Conservation (phyloP, 352 stramenopile genomes). For the Peronosclerospora sorghi region DNA sequence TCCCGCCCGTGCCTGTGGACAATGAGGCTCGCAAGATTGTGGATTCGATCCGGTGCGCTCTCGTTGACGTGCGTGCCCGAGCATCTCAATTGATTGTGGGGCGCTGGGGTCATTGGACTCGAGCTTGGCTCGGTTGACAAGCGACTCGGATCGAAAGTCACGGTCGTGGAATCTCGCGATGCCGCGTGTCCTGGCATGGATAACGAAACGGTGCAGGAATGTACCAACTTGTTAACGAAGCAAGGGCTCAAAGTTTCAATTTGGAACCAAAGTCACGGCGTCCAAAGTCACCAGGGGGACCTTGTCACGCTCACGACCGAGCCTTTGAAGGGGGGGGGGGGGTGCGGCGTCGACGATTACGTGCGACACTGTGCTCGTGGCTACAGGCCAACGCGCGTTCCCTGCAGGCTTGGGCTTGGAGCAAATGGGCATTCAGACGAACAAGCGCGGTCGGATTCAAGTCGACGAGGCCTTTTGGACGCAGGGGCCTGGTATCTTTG, state of each 20-base stretch:
- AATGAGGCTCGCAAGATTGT: constrained; percentile 96
- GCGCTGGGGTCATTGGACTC: constrained; percentile 96
- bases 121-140: constrained; percentile 98
- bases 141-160: constrained; percentile 90
- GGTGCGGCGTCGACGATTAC: constrained; percentile 50
- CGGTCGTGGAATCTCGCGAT: constrained; percentile 98
- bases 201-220: constrained; percentile 92
- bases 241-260: constrained; percentile 97
- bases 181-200: constrained; percentile 89
- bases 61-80: constrained; percentile 89
- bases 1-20: constrained; percentile 94
- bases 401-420: constrained; percentile 94
- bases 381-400: constrained; percentile 90
- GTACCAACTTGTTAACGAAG: constrained; percentile 97
- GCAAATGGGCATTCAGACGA: constrained; percentile 93
- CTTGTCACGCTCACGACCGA: constrained; percentile 96
- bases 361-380: constrained; percentile 72
- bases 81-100: constrained; percentile 94
- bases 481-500: constrained; percentile 89
- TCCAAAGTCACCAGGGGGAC: constrained; percentile 85
- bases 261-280: constrained; percentile 95
- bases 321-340: constrained; percentile 53
- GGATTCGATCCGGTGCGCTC: constrained; percentile 96
- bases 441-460: constrained; percentile 94
- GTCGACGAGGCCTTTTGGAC: constrained; percentile 97